These are phyloP conservation scores for Auricularia sp. DNA, from an alignment of 768 basidiomycete genomes.

Conservation along the genomic window DNA sequence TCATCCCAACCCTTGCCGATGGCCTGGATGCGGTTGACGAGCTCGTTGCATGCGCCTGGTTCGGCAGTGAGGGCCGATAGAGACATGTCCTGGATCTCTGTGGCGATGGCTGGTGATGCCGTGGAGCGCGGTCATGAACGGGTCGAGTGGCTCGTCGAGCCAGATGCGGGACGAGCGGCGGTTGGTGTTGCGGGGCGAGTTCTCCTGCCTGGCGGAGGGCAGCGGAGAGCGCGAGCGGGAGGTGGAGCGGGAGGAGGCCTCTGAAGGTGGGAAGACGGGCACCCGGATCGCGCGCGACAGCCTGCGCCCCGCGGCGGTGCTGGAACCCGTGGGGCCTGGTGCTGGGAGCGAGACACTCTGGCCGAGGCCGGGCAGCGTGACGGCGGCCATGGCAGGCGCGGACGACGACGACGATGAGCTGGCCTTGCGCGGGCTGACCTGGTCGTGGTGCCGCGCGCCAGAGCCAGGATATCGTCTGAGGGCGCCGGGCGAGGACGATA, in stretches of 20 bases:
- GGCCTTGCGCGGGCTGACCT: conserved; percentile 45
- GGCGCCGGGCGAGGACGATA: not conserved
- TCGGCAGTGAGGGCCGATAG: conserved; percentile 75
- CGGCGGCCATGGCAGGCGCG: conserved; percentile 30
- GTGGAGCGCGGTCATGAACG: conserved; percentile 83
- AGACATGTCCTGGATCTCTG: conserved; percentile 87
- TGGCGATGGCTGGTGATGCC: conserved; percentile 87
- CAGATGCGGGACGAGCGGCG: conserved; percentile 75
- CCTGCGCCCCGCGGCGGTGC: conserved; percentile 54
- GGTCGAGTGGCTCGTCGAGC: conserved; percentile 77
- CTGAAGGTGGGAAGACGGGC: conserved; percentile 54
- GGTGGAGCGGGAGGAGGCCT: conserved; percentile 83
- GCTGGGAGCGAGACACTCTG: conserved; percentile 23
- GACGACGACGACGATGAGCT: conserved; percentile 5
- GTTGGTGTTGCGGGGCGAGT: conserved; percentile 27
- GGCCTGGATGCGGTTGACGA: conserved; percentile 82
- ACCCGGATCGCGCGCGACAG: conserved; percentile 79
- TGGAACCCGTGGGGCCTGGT: conserved; percentile 42
- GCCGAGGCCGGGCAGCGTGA: conserved; percentile 14
- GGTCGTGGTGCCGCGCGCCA: conserved; percentile 5
- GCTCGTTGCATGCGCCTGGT: conserved; percentile 73
- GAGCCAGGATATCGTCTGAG: conserved; percentile 9
- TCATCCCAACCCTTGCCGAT: conserved; percentile 96
- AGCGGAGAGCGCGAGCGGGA: conserved; percentile 92
- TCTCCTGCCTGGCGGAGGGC: conserved; percentile 38